Evolutionary conservation across 805 yeast genomes (phyloP).

Genomic region (Ogataea pignaliae): DNA sequence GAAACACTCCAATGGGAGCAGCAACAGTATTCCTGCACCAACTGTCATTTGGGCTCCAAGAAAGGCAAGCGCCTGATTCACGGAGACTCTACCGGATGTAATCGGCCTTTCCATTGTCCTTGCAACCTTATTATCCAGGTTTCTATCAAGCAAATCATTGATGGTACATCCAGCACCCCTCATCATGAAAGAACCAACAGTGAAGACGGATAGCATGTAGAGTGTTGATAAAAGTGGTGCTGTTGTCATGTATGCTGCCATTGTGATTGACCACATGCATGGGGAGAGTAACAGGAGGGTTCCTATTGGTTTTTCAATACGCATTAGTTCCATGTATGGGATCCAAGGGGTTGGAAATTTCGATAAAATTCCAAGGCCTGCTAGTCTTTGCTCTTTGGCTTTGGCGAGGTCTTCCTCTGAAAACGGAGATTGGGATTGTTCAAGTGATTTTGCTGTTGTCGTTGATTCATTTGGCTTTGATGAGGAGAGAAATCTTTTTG

Average conservation of each 20-base stretch:
- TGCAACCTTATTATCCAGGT: conserved; percentile 79
- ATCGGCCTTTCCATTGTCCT: conserved; percentile 91
- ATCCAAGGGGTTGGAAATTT: conserved; percentile 68
- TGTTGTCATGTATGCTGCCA: conserved; percentile 72
- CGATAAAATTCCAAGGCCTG: conserved; percentile 46
- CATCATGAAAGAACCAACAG: conserved; percentile 85
- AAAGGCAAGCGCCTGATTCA: conserved; percentile 64
- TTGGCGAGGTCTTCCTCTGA: conserved; percentile 40
- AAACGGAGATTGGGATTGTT: conserved; percentile 11
- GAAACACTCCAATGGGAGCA: conserved; percentile 80
- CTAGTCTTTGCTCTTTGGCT: conserved; percentile 47
- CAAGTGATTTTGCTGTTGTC: not conserved
- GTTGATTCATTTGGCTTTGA: not conserved
- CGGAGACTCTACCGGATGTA: conserved; percentile 77
- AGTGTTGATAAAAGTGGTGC: conserved; percentile 66
- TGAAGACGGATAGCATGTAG: conserved; percentile 63
- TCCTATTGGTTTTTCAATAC: conserved; percentile 96
- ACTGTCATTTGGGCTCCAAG: conserved; percentile 68
- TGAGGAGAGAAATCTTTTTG: not conserved
- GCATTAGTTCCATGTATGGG: conserved; percentile 89
- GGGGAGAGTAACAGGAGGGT: conserved; percentile 81
- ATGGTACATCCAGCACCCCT: conserved; percentile 98
- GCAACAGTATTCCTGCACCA: conserved; percentile 67
- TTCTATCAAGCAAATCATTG: conserved; percentile 81
- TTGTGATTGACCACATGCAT: conserved; percentile 86